Percentiles rank a stretch among this genome's conserved stretches.
Evolutionary conservation across 1,284 basidiomycete species (phyloP).

Genomic region (Cystobasidiaceae sp.): DNA sequence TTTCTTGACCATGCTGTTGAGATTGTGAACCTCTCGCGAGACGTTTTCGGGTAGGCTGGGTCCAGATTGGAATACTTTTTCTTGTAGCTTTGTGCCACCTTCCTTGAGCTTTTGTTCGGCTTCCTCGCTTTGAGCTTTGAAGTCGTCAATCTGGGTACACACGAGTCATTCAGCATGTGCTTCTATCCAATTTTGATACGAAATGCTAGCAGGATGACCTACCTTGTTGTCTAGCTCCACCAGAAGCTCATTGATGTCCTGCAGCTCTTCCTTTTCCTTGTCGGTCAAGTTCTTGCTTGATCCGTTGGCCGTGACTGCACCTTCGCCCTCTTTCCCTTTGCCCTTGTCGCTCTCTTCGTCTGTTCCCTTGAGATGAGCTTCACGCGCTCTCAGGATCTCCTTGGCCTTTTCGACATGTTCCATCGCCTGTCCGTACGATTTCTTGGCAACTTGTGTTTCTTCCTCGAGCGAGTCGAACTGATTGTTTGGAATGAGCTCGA

Average conservation of each 20-base stretch:
- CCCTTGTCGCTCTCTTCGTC: conserved; percentile 11
- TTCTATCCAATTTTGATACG: conserved; percentile 95
- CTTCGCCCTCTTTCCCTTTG: conserved; percentile 25
- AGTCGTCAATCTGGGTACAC: conserved; percentile 40
- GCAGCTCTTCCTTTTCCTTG: conserved; percentile 34
- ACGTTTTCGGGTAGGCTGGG: conserved; percentile 8
- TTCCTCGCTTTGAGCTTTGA: conserved; percentile 35
- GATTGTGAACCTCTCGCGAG: conserved; percentile 36
- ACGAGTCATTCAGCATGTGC: conserved; percentile 89
- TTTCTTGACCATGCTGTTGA: conserved; percentile 40
- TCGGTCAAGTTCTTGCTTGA: conserved; percentile 21
- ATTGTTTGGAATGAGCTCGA: conserved; percentile 39
- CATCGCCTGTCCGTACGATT: conserved; percentile 34
- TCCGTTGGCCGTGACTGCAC: conserved; percentile 53
- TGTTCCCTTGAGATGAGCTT: conserved; percentile 11
- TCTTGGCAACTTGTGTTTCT: conserved; percentile 7
- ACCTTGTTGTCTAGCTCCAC: conserved; percentile 39
- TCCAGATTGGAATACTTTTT: conserved; percentile 33
- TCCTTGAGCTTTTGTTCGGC: conserved; percentile 34
- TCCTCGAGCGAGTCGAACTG: conserved; percentile 6
- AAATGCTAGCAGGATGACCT: conserved; percentile 66
- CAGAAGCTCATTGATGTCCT: conserved; percentile 36
- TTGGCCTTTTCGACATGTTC: conserved; percentile 41
- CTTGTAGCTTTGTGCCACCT: conserved; percentile 32
- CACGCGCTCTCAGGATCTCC: conserved; percentile 33